Evolutionary conservation across 495 filamentous ascomycete species (phyloP).

Genomic region (Pseudotulostoma volvatum): DNA sequence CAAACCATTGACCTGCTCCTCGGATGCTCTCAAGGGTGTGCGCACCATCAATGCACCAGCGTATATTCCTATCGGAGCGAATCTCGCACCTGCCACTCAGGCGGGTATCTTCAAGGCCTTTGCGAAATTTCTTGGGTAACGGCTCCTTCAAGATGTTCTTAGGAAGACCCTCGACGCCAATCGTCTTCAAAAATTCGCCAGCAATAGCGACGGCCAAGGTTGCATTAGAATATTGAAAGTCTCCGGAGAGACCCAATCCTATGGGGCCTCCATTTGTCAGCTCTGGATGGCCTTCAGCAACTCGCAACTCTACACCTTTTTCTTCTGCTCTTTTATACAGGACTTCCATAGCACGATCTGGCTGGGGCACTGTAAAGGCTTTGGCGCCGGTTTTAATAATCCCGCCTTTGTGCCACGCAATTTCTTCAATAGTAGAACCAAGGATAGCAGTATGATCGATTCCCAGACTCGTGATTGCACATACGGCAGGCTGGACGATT

Average conservation of each 20-base stretch:
- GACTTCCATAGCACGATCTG: conserved; percentile 46
- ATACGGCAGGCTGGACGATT: conserved; percentile 53
- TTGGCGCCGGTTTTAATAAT: conserved; percentile 63
- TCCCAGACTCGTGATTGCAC: conserved; percentile 68
- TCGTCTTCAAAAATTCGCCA: conserved; percentile 34
- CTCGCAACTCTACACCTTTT: conserved; percentile 39
- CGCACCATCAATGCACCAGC: conserved; percentile 84
- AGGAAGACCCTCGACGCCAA: conserved; percentile 29
- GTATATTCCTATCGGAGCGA: conserved; percentile 45
- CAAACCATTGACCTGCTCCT: conserved; percentile 69
- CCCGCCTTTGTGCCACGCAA: conserved; percentile 94
- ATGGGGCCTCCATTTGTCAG: conserved; percentile 33
- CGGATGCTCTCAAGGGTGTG: conserved; percentile 82
- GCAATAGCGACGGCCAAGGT: conserved; percentile 65
- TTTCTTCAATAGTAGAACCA: conserved; percentile 71
- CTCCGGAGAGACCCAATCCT: conserved; percentile 58
- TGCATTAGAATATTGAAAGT: conserved; percentile 80
- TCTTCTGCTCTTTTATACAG: conserved; percentile 54
- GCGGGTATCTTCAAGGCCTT: conserved; percentile 56
- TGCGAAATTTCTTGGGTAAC: conserved; percentile 50
- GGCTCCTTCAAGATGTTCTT: conserved; percentile 25
- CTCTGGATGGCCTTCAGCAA: conserved; percentile 48
- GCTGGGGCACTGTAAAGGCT: conserved; percentile 63
- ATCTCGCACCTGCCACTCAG: conserved; percentile 78
- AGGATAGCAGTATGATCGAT: conserved; percentile 77